Conservation (phyloP, 306 rosid genomes). For the Cucumis sativus region DNA sequence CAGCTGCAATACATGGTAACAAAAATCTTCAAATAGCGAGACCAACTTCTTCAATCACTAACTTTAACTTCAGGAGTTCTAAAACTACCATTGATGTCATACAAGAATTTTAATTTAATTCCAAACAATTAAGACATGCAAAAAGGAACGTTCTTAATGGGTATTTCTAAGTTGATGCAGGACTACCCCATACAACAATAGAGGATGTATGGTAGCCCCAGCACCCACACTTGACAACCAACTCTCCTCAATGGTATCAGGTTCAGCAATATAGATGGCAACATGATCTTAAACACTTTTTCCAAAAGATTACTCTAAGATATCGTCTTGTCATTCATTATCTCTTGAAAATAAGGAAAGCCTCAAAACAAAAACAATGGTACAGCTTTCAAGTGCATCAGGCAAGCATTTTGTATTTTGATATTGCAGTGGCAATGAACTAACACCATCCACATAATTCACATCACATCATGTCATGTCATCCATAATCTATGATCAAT, state of each 20-base stretch:
- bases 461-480: neutral
- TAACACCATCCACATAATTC: neutral
- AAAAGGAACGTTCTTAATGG: neutral
- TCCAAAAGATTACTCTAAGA: neutral
- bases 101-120: neutral
- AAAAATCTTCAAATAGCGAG: neutral
- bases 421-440: neutral
- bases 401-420: neutral
- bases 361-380: neutral
- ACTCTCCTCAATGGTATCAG: neutral
- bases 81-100: neutral
- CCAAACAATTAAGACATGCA: neutral
- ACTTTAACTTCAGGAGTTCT: neutral
- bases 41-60: neutral
- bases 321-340: neutral
- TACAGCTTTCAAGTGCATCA: neutral
- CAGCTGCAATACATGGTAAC: slow-evolving; percentile 39
- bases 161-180: neutral
- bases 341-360: neutral
- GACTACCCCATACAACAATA: neutral
- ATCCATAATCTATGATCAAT: neutral
- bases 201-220: neutral
- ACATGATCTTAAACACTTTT: neutral
- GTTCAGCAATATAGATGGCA: neutral
- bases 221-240: neutral